phyloP scores from a whole-genome alignment of 1,284 basidiomycete species.

The Apiotrichum veenhuisii region DNA sequence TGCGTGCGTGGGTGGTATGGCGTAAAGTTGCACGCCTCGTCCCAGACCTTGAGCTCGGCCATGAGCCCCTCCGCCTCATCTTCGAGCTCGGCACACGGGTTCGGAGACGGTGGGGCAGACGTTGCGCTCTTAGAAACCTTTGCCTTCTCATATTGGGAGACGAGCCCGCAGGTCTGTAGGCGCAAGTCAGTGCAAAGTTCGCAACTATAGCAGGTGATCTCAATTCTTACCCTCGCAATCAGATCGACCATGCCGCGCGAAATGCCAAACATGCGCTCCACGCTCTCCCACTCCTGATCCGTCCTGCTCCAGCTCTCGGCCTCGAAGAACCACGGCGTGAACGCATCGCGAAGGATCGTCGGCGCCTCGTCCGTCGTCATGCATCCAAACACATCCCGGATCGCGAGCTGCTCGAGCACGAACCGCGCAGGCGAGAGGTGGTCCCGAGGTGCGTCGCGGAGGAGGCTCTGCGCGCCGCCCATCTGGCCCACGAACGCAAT shows the following conservation, averaged over 20 bases:
- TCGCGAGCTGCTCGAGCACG: constrained; percentile 42
- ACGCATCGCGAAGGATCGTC: constrained; percentile 31
- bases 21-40: constrained; percentile 33
- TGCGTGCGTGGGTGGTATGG: constrained; percentile 37
- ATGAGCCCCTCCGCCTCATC: constrained; percentile 28
- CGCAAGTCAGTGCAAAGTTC: too few relatives aligned
- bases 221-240: constrained; percentile 32
- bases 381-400: constrained; percentile 42
- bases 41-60: constrained; percentile 39
- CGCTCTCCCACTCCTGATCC: constrained; percentile 39
- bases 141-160: constrained; percentile 16
- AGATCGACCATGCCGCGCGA: constrained; percentile 39
- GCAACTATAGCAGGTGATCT: neutral
- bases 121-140: too few relatives aligned
- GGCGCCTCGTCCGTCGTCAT: constrained; percentile 41
- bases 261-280: constrained; percentile 43
- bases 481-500: constrained; percentile 31
- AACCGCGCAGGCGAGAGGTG: constrained; percentile 33
- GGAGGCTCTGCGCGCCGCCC: constrained; percentile 33
- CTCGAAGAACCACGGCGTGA: constrained; percentile 42
- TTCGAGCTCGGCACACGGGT: neutral
- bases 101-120: neutral
- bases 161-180: constrained; percentile 27
- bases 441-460: constrained; percentile 26
- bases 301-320: constrained; percentile 30